These are phyloP conservation scores for Porphyridium purpureum DNA, from an alignment of 23 red algal genomes.

Conservation along the genomic window DNA sequence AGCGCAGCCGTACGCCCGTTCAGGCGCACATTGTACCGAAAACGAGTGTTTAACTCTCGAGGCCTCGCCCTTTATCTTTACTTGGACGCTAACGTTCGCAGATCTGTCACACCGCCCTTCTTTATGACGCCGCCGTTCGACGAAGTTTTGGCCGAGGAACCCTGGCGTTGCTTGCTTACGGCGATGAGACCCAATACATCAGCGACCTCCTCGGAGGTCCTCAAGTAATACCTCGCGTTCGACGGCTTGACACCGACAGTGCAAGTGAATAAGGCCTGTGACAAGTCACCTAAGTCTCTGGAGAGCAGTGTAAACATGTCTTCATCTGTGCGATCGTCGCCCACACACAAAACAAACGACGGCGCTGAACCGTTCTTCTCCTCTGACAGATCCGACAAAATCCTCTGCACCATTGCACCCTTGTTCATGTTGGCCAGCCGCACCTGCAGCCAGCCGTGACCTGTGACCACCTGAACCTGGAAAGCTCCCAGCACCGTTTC, in stretches of 20 bases:
- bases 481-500: constrained; percentile 68
- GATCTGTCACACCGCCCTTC: no score
- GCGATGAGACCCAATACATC: constrained; percentile 63
- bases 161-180: no score
- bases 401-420: constrained; percentile 70
- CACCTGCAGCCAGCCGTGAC: constrained; percentile 94
- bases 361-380: constrained; percentile 9
- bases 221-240: constrained; percentile 78
- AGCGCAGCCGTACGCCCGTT: no score
- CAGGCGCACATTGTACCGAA: no score
- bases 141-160: no score
- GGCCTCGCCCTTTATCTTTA: no score
- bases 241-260: constrained; percentile 91
- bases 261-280: constrained; percentile 42
- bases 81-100: no score
- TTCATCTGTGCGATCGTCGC: constrained; percentile 98
- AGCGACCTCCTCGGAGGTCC: constrained; percentile 47
- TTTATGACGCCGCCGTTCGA: no score
- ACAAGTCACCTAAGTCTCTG: constrained; percentile 3
- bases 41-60: no score
- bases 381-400: constrained; percentile 21
- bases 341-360: constrained; percentile 91
- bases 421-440: constrained; percentile 83
- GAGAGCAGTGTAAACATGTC: constrained; percentile 86
- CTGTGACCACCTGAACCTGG: constrained; percentile 83